These are phyloP conservation scores for Diaporthe vaccinii DNA, from an alignment of 2,329 filamentous ascomycete species.

Conservation along the genomic window DNA sequence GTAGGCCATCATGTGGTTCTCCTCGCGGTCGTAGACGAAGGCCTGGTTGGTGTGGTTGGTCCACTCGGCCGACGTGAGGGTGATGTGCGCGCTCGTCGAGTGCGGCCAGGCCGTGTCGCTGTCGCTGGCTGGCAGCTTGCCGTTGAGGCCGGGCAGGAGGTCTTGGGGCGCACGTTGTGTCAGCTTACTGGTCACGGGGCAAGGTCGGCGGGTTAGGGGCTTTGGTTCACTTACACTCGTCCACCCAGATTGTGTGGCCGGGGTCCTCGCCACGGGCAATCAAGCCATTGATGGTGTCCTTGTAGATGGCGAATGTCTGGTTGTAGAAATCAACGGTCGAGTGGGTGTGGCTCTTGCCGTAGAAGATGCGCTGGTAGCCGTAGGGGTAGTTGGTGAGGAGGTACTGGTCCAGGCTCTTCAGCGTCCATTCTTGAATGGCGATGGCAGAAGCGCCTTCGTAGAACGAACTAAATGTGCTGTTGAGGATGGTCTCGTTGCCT, in stretches of 20 bases:
- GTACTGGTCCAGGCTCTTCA: conserved; percentile 36
- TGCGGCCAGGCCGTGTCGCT: conserved; percentile 37
- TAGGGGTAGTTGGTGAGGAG: conserved; percentile 38
- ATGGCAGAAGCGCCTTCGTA: conserved; percentile 31
- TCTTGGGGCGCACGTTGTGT: not conserved
- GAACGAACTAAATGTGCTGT: conserved; percentile 21
- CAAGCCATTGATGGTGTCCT: conserved; percentile 33
- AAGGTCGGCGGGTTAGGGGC: not conserved
- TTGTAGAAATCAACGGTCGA: conserved; percentile 31
- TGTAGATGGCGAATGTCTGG: conserved; percentile 32
- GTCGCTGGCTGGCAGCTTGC: conserved; percentile 24
- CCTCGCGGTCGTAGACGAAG: conserved; percentile 30
- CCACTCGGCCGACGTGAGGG: conserved; percentile 36
- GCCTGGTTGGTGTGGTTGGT: conserved; percentile 37
- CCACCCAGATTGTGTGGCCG: conserved; percentile 35
- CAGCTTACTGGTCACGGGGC: not conserved
- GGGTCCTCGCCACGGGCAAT: conserved; percentile 37
- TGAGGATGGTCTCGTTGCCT: conserved; percentile 21
- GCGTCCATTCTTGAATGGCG: conserved; percentile 13
- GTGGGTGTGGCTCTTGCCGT: conserved; percentile 37
- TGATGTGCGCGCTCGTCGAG: conserved; percentile 36
- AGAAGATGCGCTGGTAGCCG: conserved; percentile 34
- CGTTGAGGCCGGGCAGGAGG: conserved; percentile 31
- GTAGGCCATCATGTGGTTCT: conserved; percentile 35
- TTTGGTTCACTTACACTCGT: conserved; percentile 29